Base-by-base conservation (phyloP, 2,329 filamentous ascomycete species). In the Microsporum audouinii region DNA sequence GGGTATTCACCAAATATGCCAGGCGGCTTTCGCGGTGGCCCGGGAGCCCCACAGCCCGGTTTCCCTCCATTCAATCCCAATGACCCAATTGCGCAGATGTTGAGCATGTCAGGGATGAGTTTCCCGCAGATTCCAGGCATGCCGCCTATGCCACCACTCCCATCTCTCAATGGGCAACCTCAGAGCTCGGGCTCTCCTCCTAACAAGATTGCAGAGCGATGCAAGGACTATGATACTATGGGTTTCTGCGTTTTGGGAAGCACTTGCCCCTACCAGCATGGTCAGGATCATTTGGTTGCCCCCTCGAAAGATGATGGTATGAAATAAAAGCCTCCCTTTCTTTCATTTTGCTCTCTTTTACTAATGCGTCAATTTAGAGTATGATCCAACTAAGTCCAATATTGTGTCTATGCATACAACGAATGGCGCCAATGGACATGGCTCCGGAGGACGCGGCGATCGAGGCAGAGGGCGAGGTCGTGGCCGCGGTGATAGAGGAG, bases 241-340 rank as follows among this genome's bases (percentile, higher is more conserved):
- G 83, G 83, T 4, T 83, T 80, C 62, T 85, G 83, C 66, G 77
- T 80, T 10, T 66, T 79, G 51, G 83, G 83, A 29, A 77, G 73
- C 59, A 72, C 76, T n/a, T 85, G 83, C 68, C 80, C 79, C 0
- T 83, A 80, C 64, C 78, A 83, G 65, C 82, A 85, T 68, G 81
- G 79, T 12, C 73, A 74, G 31, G 74, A 77, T 58, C 72, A 71
- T 38, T 71, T 78, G 12, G 68, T 77, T 29, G 72, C 77, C 29
- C 68, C 72, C 31, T 65, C 65, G n/a, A 72, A 72, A 57, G 69
- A 73, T 56, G 71, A 76, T 65, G 73, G 72, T 76, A 68, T 66
- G 43, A 47, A 64, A 36, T 6, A 12, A 56, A 34, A 27, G 0
- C 38, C 4, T 34, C 3, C 3, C 33, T 58, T 45, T 39, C 29